Percentiles rank a stretch among this genome's conserved stretches.
These are phyloP conservation scores for Xylaria acuta DNA, from an alignment of 495 filamentous ascomycete species.

Conservation along the genomic window DNA sequence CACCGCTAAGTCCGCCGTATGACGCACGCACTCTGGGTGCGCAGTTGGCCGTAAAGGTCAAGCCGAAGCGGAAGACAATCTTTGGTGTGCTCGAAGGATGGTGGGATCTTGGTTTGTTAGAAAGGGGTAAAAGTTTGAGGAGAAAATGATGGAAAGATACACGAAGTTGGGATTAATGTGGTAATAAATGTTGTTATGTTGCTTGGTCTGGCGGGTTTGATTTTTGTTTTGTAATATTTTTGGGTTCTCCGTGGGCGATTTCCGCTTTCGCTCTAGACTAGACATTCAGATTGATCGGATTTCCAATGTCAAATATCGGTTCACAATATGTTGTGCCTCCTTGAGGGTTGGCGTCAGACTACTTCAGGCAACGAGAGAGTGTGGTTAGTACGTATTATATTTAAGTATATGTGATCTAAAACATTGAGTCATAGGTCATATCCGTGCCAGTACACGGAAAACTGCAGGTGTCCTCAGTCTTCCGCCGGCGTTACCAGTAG, in stretches of 20 bases:
- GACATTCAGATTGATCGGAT: slow-evolving; percentile 14
- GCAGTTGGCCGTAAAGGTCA: slow-evolving; percentile 26
- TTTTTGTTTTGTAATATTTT: neutral
- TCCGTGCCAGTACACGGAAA: neutral
- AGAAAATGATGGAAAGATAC: slow-evolving; percentile 20
- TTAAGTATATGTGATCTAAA: neutral
- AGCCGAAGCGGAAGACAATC: slow-evolving; percentile 46
- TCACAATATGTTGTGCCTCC: neutral
- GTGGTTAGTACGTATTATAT: neutral
- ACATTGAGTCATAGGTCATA: neutral
- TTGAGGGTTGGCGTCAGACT: neutral
- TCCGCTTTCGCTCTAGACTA: neutral
- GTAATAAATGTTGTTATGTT: slow-evolving; percentile 17
- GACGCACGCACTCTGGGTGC: slow-evolving; percentile 20
- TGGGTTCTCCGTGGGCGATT: neutral
- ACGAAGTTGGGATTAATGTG: slow-evolving; percentile 19
- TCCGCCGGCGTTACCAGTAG: neutral
- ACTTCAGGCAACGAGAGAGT: neutral
- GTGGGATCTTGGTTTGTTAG: slow-evolving; percentile 56
- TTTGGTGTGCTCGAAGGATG: slow-evolving; percentile 51
- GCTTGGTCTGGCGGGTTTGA: neutral
- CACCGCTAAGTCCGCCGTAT: slow-evolving; percentile 32
- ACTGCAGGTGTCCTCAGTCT: neutral
- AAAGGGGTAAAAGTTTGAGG: slow-evolving; percentile 35
- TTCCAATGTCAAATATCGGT: neutral